Evolutionary conservation across 2,329 filamentous ascomycete species (phyloP), one percentile per base, ranked within the genome.

Genomic region (Metarhizium rileyi): DNA sequence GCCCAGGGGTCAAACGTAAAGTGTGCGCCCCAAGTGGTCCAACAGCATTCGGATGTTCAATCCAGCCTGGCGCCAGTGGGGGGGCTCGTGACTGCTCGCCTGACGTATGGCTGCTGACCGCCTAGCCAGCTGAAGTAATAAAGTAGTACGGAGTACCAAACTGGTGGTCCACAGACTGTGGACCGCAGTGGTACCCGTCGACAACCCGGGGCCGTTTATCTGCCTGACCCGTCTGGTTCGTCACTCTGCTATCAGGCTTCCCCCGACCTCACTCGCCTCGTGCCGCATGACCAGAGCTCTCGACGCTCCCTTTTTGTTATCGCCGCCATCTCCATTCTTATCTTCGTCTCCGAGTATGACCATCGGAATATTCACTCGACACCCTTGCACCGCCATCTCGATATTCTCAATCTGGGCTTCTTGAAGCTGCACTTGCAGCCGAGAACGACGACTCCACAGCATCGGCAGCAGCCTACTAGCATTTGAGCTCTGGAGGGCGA

Each of bases 221-320:
- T 20, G 10, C 44, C 26, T 46, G 20, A 16, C 30, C 18, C 14
- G 8, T 23, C 44, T 5, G n/a, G 14, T 40, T 10, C 20, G 5
- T 26, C 20, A 36, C 20, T 44, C 33, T 14, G 3, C n/a, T 18
- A 44, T 9, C 16, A 18, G 9, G 8, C 8, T 3, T 4, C 27
- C 28, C 20, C 47, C 30, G 42, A 33, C 44, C 49, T 51, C 49
- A 44, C 40, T 44, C 41, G 48, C 48, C 40, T 45, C 45, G 14
- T 25, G 30, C 35, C 49, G 40, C 49, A 51, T 51, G 48, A 49
- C 48, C 48, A 35, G n/a, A 40, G 28, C 22, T 41, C 18, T 22
- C 35, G 35, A 47, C 45, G 16, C 45, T 27, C 25, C 26, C 35
- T 16, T 27, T 33, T 26, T 16, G 22, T 28, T 28, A 46, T 38